A percentile compares a stretch with the other conserved stretches of the same genome.
These are phyloP conservation scores for Urostyla sp. DNA, from an alignment of 73 alveolate genomes.

Conservation along the genomic window DNA sequence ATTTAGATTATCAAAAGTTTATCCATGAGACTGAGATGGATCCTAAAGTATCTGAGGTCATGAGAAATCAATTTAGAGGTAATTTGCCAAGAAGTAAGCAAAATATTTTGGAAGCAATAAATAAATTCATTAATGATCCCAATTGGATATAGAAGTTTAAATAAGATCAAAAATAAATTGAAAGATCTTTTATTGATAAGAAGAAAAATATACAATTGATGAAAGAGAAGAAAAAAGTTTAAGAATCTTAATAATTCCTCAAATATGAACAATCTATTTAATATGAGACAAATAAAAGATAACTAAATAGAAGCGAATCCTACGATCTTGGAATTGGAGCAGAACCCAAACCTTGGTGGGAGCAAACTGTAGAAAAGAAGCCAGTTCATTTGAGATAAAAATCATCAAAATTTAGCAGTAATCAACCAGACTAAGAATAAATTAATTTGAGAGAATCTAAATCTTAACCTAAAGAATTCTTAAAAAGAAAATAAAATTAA, in stretches of 20 bases:
- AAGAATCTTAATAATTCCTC: not conserved
- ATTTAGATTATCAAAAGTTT: slow-evolving; percentile 20
- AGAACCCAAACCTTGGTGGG: slow-evolving; percentile 53
- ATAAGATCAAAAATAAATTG: not conserved
- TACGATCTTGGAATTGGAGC: no score
- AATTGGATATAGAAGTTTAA: not conserved
- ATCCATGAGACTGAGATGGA: slow-evolving; percentile 36
- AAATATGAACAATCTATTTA: not conserved
- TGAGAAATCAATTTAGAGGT: slow-evolving; percentile 13
- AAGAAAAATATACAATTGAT: not conserved
- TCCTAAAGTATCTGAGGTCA: not conserved
- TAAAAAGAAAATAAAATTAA: slow-evolving; percentile 9
- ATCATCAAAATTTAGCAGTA: not conserved
- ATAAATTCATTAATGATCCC: slow-evolving; percentile 43
- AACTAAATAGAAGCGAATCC: not conserved
- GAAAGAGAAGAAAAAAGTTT: not conserved
- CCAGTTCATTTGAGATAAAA: not conserved
- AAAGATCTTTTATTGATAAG: not conserved
- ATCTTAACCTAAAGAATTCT: slow-evolving; percentile 39
- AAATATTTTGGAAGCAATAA: slow-evolving; percentile 13
- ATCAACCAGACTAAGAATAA: not conserved
- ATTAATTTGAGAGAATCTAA: slow-evolving; percentile 16
- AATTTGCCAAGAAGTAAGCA: slow-evolving; percentile 31
- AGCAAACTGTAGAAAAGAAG: slow-evolving; percentile 37
- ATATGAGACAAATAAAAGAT: not conserved